Conservation (phyloP, 1,284 basidiomycete species). For the Omphalotus olearius region DNA sequence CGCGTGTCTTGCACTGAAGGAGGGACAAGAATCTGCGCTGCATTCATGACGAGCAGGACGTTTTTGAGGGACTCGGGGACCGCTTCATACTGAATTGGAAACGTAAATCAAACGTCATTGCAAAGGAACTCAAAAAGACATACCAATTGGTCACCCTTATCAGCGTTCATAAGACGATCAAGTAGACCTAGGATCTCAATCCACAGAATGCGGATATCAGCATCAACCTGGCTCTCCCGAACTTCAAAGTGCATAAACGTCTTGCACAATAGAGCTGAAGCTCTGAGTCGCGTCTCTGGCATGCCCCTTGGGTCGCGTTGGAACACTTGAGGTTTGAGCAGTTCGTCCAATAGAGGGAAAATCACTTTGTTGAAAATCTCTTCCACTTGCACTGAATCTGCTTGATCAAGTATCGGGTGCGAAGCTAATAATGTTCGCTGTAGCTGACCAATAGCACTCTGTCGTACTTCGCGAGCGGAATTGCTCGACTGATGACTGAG, state of each 20-base stretch:
- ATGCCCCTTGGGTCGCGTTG: constrained; percentile 82
- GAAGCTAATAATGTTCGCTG: constrained; percentile 87
- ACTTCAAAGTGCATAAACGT: constrained; percentile 92
- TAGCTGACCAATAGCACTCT: constrained; percentile 78
- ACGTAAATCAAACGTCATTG: constrained; percentile 12
- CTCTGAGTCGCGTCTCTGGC: constrained; percentile 85
- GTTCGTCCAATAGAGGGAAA: constrained; percentile 90
- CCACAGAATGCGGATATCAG: constrained; percentile 80
- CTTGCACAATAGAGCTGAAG: constrained; percentile 88
- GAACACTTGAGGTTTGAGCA: constrained; percentile 83
- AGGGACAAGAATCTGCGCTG: constrained; percentile 77
- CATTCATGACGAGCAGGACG: constrained; percentile 94
- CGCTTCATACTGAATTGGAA: constrained; percentile 73
- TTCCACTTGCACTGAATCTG: constrained; percentile 62
- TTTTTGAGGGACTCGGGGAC: constrained; percentile 97
- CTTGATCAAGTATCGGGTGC: constrained; percentile 56
- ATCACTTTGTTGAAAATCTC: constrained; percentile 88
- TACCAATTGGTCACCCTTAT: constrained; percentile 84
- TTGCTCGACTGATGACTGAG: constrained; percentile 86
- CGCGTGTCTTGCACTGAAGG: constrained; percentile 47
- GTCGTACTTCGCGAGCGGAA: constrained; percentile 81
- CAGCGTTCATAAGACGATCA: constrained; percentile 85
- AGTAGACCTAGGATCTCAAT: constrained; percentile 89
- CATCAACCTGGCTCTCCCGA: constrained; percentile 60
- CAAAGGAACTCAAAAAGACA: constrained; percentile 27